Evolutionary conservation across 306 rosid species (phyloP), one percentile per base, ranked within the genome.

Genomic region (Quercus robur): DNA sequence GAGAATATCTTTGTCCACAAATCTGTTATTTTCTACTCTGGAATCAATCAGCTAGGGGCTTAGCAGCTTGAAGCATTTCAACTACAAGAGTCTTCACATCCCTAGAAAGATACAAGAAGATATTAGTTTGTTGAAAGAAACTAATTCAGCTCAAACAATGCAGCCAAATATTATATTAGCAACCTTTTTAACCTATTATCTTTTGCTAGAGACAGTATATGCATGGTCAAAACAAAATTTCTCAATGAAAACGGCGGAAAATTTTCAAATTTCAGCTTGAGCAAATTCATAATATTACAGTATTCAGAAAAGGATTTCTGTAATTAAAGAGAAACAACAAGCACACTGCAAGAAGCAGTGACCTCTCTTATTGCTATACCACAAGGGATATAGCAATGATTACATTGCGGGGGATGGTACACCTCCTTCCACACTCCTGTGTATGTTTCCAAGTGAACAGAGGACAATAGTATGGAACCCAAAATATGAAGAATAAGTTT

Each of bases 1-100:
- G 26, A 30, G 18, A 35, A 35, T 4, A 67, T 19, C 31, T 59
- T 59, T 59, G 81, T 64, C 0, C 56, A 89, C 95, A 81, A 75
- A 30, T 79, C 63, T 78, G 25, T 67, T 71, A 56, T 72, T 75
- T 52, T 28, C 17, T 52, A 64, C 73, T 68, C 68, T 58, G 74
- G 33, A 76, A 80, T 88, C 83, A 85, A 81, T 80, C 76, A 82
- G 0, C 84, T 71, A 85, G 85, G 77, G 93, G 81, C 81, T 75
- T 86, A 35, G 97, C 97, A 56, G 91, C 97, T 77, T 90, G 93
- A 79, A 95, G 94, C 99, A 95, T 95, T 88, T 95, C 99, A 76
- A 95, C 94, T 78, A 95, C 89, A 46, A 95, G 93, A 75, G 90
- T 95, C 94, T 95, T 95, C 74, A 95, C 94, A 71, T 90, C 97